A percentile compares a stretch with the other conserved stretches of the same genome.
phyloP scores from a whole-genome alignment of 2,329 filamentous ascomycete genomes.

The Pseudogymnoascus sp. region DNA sequence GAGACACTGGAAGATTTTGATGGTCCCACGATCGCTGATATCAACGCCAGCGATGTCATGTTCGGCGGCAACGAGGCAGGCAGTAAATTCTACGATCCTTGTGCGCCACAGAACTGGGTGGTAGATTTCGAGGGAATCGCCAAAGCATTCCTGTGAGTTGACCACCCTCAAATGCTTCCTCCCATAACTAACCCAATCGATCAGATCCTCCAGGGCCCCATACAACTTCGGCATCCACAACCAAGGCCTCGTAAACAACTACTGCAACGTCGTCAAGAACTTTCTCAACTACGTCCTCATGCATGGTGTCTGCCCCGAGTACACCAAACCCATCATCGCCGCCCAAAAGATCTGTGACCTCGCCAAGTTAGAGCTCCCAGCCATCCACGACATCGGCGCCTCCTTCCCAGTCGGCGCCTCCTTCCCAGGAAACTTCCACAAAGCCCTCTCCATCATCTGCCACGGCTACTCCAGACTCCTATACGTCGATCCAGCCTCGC shows the following conservation, averaged over 20 bases:
- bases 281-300: conserved; percentile 83
- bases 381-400: conserved; percentile 43
- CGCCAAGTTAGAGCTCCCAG: conserved; percentile 60
- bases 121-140: conserved; percentile 76
- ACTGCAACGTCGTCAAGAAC: conserved; percentile 65
- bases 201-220: conserved; percentile 49
- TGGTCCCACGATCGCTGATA: conserved; percentile 55
- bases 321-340: conserved; percentile 55
- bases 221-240: conserved; percentile 49
- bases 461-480: conserved; percentile 36
- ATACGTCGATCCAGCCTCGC: conserved; percentile 10
- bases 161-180: not conserved
- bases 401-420: conserved; percentile 54
- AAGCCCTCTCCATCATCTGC: conserved; percentile 63
- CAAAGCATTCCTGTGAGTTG: conserved; percentile 67
- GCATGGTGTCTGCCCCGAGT: conserved; percentile 82
- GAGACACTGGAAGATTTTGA: conserved; percentile 56
- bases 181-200: conserved; percentile 14
- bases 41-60: conserved; percentile 56
- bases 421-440: conserved; percentile 75
- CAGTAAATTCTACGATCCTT: conserved; percentile 44
- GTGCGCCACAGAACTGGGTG: conserved; percentile 51
- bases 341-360: conserved; percentile 60
- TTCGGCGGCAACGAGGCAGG: conserved; percentile 34
- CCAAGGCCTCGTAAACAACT: conserved; percentile 46